Evolutionary conservation across 208 protist species (phyloP).

Genomic region (Crithidia brevicula): DNA sequence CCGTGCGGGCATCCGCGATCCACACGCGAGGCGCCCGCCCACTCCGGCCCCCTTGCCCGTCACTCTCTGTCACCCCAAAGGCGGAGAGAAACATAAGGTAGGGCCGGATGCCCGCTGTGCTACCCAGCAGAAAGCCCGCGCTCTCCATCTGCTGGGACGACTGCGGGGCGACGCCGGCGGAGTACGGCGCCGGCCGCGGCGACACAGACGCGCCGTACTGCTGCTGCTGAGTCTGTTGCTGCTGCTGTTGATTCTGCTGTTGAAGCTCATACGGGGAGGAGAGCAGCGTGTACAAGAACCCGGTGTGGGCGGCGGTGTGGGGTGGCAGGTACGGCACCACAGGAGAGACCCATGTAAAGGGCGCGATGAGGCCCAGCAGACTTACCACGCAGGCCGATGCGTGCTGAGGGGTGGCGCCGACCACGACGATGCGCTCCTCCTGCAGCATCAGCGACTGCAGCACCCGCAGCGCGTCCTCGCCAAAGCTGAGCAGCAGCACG

Average conservation of each 20-base stretch:
- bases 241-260: constrained; percentile 6
- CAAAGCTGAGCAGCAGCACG: constrained; percentile 67
- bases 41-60: not conserved
- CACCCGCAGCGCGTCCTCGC: constrained; percentile 63
- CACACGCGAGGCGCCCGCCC: constrained; percentile 39
- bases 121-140: constrained; percentile 59
- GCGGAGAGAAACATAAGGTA: constrained; percentile 53
- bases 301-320: constrained; percentile 17
- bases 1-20: constrained; percentile 76
- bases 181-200: constrained; percentile 12
- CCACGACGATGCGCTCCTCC: constrained; percentile 64
- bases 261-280: constrained; percentile 8
- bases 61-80: not conserved
- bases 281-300: constrained; percentile 35
- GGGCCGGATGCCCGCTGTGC: constrained; percentile 63
- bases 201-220: not conserved
- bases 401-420: constrained; percentile 78
- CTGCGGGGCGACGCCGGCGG: constrained; percentile 5
- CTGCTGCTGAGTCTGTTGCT: not conserved
- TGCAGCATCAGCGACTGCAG: constrained; percentile 71
- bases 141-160: constrained; percentile 17
- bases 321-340: constrained; percentile 68
- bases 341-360: constrained; percentile 62
- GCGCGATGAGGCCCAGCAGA: constrained; percentile 53
- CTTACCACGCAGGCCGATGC: constrained; percentile 78